Base-by-base conservation (phyloP, 768 basidiomycete species). In the Suillus tomentosus region DNA sequence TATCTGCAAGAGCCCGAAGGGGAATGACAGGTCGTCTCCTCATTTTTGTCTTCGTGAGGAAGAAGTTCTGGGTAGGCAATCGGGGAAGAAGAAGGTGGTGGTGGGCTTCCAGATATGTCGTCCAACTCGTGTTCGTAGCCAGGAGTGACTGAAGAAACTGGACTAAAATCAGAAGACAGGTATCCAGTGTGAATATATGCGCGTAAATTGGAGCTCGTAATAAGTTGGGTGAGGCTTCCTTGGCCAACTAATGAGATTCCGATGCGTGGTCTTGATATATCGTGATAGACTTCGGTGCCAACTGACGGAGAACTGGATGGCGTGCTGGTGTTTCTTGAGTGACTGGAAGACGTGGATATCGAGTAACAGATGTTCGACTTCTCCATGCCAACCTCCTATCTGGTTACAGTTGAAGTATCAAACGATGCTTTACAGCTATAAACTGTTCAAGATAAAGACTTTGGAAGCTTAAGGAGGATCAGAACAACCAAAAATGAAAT, bases 51-150 rank as follows among this genome's bases (percentile, higher is more conserved):
- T 17, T 24, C 57, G 9, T 13, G 19, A 19, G 24, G 24, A 27
- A 2, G 13, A 42, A 3, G 10, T 6, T 40, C 39, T 58, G 19
- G 37, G 42, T 19, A 58, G 5, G 6, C 10, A 42, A 27, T 42
- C 24, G 57, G 57, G 27, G 57, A 58, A 24, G 57, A 58, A 19
- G 57, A 58, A 19, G 24, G 39, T 27, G 57, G 57, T n/a, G 57
- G 57, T 13, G 10, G 24, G 6, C 57, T 27, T 42, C 6, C 24
- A 31, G 57, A 19, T 27, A 24, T 58, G 19, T 58, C 57, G 57
- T 42, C 57, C 22, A 27, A 58, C 15, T 19, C 57, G 9, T 27
- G 13, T 19, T 58, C 56, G 27, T 42, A 19, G 40, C 24, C 24
- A 31, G 40, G 57, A 58, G 39, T 42, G 24, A 24, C 40, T 13